Base-by-base conservation (phyloP, 352 stramenopile species). In the Globisporangium splendens region DNA sequence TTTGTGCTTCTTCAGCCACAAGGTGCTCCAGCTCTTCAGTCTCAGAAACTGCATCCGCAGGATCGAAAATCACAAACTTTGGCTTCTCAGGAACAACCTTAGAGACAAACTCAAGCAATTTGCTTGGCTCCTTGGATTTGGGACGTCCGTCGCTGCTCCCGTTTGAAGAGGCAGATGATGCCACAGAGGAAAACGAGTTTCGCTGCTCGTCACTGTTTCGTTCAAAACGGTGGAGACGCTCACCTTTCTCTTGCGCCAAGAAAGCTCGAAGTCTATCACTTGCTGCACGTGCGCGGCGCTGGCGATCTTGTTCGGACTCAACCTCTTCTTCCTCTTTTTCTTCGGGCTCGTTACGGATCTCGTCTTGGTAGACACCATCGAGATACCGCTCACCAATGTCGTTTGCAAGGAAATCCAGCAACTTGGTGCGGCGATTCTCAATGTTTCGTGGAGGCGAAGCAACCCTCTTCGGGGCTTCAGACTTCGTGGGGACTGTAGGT, bases 351-450 rank as follows among this genome's bases (percentile, higher is more conserved):
- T 72, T 64, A 15, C 77, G 17, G 61, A 72, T 18, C 77, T 91
- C 77, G 8, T 88, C 77, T 49, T 83, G 64, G 65, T 91, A 91
- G n/a, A 91, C 76, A 18, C 69, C 75, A 31, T 91, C 69, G 6
- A 91, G 57, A 60, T 91, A 91, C 8, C 73, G 61, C 56, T 91
- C 80, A 12, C 75, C 75, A n/a, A 86, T 63, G 52, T 91, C 80
- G n/a, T 73, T 84, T 33, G 80, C 80, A 8, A 91, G 60, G 51
- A 91, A 91, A 65, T 91, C 80, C 20, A 91, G 68, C 33, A 91
- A 61, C 57, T 91, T 91, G 50, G 70, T 85, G 52, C 75, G 70
- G 8, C 76, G 60, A 39, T 80, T 74, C 50, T 82, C 59, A 22
- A 65, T 65, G 39, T 42, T 13, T 8, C 42, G 53, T 15, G 18